Percentiles rank a stretch among this genome's conserved stretches.
Evolutionary conservation across 495 filamentous ascomycete species (phyloP).

Genomic region (Xylaria castorea): DNA sequence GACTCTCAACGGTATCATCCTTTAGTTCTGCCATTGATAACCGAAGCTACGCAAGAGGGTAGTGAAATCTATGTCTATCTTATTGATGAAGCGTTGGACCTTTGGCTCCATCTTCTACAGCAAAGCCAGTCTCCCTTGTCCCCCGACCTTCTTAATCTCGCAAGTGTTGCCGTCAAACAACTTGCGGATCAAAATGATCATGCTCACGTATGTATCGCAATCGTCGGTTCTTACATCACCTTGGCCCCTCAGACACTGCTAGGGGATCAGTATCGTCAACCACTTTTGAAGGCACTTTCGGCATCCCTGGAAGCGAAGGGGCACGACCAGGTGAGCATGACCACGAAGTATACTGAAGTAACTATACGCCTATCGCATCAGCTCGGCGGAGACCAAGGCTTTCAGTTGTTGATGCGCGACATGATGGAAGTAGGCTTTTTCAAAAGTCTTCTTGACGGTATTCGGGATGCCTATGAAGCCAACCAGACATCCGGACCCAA

Average conservation of each 20-base stretch:
- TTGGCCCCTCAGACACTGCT: conserved; percentile 81
- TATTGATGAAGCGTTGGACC: conserved; percentile 87
- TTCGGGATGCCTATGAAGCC: conserved; percentile 73
- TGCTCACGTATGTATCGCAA: conserved; percentile 64
- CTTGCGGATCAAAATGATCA: conserved; percentile 71
- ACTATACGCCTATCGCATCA: conserved; percentile 72
- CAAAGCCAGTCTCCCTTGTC: conserved; percentile 72
- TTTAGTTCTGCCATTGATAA: conserved; percentile 70
- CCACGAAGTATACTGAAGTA: conserved; percentile 72
- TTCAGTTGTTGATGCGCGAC: conserved; percentile 69
- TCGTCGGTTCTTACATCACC: conserved; percentile 79
- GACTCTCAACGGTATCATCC: conserved; percentile 67
- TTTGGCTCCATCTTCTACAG: conserved; percentile 79
- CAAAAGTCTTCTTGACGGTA: conserved; percentile 67
- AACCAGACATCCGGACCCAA: conserved; percentile 81
- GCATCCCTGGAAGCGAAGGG: conserved; percentile 65
- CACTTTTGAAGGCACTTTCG: conserved; percentile 64
- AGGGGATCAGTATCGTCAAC: conserved; percentile 63
- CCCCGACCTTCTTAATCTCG: conserved; percentile 69
- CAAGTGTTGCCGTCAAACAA: conserved; percentile 71
- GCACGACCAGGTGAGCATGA: conserved; percentile 67
- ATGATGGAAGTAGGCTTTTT: conserved; percentile 74
- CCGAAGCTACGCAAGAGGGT: conserved; percentile 76
- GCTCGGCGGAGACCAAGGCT: conserved; percentile 69
- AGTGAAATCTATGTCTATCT: conserved; percentile 83